Evolutionary conservation across 495 filamentous ascomycete genomes (phyloP).

Genomic region (Ramalina intermedia): DNA sequence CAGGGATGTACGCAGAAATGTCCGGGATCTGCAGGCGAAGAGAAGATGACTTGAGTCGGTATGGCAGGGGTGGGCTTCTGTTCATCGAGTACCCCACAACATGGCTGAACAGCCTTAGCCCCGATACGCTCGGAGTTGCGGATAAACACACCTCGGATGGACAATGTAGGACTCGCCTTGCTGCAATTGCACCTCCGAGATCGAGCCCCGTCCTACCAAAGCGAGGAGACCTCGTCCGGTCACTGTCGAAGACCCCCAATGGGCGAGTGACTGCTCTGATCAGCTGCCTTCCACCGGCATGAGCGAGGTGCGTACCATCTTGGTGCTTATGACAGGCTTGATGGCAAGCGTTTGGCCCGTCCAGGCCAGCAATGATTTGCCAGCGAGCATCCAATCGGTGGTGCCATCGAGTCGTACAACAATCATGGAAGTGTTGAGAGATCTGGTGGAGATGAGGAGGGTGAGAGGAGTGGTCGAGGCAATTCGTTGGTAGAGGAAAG

Average conservation of each 20-base stretch:
- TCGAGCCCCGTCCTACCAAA: constrained; percentile 67
- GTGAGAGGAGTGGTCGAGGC: constrained; percentile 74
- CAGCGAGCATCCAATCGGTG: constrained; percentile 88
- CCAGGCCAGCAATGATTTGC: constrained; percentile 81
- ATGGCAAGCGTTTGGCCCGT: constrained; percentile 76
- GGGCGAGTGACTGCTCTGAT: constrained; percentile 51
- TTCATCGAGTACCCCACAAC: constrained; percentile 78
- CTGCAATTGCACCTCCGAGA: constrained; percentile 66
- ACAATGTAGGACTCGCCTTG: constrained; percentile 75
- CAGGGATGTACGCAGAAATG: constrained; percentile 38
- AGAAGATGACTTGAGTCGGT: constrained; percentile 65
- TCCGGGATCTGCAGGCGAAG: constrained; percentile 69
- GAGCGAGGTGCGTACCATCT: constrained; percentile 36
- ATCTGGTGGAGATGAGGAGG: constrained; percentile 74
- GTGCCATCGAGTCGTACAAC: constrained; percentile 83
- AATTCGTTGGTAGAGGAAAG: constrained; percentile 87
- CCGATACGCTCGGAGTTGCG: background rate
- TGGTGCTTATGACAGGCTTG: constrained; percentile 56
- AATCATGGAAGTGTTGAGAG: constrained; percentile 67
- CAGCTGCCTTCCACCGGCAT: constrained; percentile 19
- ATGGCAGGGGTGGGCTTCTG: constrained; percentile 58
- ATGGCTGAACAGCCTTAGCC: constrained; percentile 37
- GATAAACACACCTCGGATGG: constrained; percentile 48
- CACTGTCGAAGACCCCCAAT: constrained; percentile 81
- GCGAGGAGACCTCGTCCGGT: constrained; percentile 80